Conservation (phyloP, 805 yeast species). For the Cyberlindnera maritima region DNA sequence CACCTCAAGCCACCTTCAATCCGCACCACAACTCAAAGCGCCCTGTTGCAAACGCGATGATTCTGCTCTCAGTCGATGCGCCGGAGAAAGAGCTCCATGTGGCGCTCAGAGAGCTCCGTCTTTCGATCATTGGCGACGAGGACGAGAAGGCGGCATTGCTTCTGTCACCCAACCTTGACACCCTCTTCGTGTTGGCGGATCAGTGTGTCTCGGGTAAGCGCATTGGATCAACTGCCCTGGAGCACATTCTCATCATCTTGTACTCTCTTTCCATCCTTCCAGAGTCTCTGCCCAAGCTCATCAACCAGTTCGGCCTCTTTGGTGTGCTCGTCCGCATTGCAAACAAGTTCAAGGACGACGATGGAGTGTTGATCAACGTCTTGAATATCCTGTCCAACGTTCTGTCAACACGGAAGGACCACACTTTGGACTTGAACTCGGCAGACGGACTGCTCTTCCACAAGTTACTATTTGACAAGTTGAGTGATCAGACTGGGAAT, state of each 20-base stretch:
- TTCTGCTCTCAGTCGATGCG: background rate
- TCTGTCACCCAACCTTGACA: slow-evolving; percentile 8
- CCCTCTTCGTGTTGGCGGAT: slow-evolving; percentile 6
- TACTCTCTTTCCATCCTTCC: slow-evolving; percentile 22
- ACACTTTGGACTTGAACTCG: slow-evolving; percentile 5
- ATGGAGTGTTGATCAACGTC: slow-evolving; percentile 7
- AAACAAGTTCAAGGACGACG: slow-evolving; percentile 4
- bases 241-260: slow-evolving; percentile 22
- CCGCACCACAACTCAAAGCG: background rate
- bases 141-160: slow-evolving; percentile 19
- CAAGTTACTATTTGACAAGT: slow-evolving; percentile 5
- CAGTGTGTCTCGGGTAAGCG: slow-evolving; percentile 3
- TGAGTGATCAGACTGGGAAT: background rate
- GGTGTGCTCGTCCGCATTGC: slow-evolving; percentile 15
- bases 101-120: slow-evolving; percentile 16
- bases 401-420: slow-evolving; percentile 8
- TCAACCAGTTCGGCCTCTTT: slow-evolving; percentile 12
- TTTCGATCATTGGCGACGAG: slow-evolving; percentile 25
- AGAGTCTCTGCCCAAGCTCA: slow-evolving; percentile 9
- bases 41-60: background rate
- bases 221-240: slow-evolving; percentile 1
- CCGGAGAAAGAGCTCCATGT: slow-evolving; percentile 4
- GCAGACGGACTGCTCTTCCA: slow-evolving; percentile 10
- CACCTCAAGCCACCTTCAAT: too few species aligned
- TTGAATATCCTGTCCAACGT: slow-evolving; percentile 11